Evolutionary conservation across 2,329 filamentous ascomycete genomes (phyloP), one percentile per base, ranked within the genome.

Genomic region (Chaetomium sp.): DNA sequence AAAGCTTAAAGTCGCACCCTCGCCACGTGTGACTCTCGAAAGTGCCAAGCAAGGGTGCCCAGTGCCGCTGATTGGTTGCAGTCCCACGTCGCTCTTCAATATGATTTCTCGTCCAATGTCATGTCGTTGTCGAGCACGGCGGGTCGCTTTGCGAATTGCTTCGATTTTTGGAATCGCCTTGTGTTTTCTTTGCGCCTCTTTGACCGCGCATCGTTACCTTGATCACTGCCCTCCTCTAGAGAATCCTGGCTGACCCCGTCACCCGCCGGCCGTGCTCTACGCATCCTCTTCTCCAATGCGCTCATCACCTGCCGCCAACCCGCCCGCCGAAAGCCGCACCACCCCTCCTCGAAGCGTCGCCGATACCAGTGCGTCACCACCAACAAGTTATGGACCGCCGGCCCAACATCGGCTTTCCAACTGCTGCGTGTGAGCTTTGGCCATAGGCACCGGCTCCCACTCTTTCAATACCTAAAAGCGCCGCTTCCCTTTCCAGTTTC

Each of bases 331-430:
- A 68, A 66, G 57, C 58, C 69, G 69, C 62, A 65, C 68, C 67
- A 63, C 68, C 68, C 69, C 67, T 68, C 69, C 49, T 64, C 67
- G 60, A 62, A 61, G 58, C 64, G 65, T 64, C 56, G 65, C 65
- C 56, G 23, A 65, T 68, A 55, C 63, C 56, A 68, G 62, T 60
- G 51, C 57, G 45, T 47, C 47, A 64, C 65, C 55, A 62, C 64
- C 69, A 68, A 75, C 69, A 68, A 75, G 74, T 74, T 74, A 76
- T 76, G 75, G 75, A 76, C 72, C 70, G 69, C 64, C 68, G 66
- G 71, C 72, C 68, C 64, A 67, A 65, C 63, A 63, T 57, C 68
- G 65, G 63, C 63, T 68, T 64, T 65, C 64, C 66, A 62, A 69
- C 63, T 68, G 70, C 65, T 72, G 70, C 66, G 70, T 72, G 70